These are phyloP conservation scores for Avena insularis DNA, from an alignment of 176 grass and related monocot genomes.

Conservation along the genomic window DNA sequence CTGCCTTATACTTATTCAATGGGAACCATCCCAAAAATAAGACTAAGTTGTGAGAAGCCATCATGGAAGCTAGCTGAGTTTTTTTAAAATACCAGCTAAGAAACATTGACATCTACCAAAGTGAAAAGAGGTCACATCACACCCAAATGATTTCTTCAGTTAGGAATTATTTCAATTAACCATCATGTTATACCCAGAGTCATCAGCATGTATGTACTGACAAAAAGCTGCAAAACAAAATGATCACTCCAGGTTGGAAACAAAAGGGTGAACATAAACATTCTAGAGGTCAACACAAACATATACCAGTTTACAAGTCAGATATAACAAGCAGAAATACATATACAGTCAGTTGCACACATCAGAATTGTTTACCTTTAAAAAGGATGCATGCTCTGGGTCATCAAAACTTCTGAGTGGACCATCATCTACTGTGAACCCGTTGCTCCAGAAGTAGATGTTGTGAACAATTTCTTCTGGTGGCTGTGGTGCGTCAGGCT, in stretches of 20 bases:
- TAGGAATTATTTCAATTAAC: slow-evolving; percentile 25
- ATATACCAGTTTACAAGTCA: background rate
- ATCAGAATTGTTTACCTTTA: slow-evolving; percentile 69
- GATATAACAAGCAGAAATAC: slow-evolving; percentile 25
- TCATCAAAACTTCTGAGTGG: slow-evolving; percentile 90
- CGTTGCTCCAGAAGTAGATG: slow-evolving; percentile 87
- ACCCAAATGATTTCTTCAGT: slow-evolving; percentile 7
- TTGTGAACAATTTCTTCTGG: slow-evolving; percentile 62
- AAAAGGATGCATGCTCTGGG: slow-evolving; percentile 79
- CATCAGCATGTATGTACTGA: background rate
- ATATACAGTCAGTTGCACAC: slow-evolving; percentile 29
- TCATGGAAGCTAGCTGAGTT: slow-evolving; percentile 36
- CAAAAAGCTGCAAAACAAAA: slow-evolving; percentile 6
- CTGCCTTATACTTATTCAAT: slow-evolving; percentile 16
- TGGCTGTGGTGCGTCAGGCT: slow-evolving; percentile 55
- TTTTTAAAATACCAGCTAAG: slow-evolving; percentile 2
- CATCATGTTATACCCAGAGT: slow-evolving; percentile 20
- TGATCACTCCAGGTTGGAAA: slow-evolving; percentile 19
- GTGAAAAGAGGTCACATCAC: background rate
- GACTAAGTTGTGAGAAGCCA: background rate
- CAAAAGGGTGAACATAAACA: background rate
- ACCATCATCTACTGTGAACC: slow-evolving; percentile 89
- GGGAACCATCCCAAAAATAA: background rate
- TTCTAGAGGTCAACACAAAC: background rate
- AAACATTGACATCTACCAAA: background rate